Conservation (phyloP, 192 early-diverging fungal genomes). For the Backusella mclennaniae region DNA sequence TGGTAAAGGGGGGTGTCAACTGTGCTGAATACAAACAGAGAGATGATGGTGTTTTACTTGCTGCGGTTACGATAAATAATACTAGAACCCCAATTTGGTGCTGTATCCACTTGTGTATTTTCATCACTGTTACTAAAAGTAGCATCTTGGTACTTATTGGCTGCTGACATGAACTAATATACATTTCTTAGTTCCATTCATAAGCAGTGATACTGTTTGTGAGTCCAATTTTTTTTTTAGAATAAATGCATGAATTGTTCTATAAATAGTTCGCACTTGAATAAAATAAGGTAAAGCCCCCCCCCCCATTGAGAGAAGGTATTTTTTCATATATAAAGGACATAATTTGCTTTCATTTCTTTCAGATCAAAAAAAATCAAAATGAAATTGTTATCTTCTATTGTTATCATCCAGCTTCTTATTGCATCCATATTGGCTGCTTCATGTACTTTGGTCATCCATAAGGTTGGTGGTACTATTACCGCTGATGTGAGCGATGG, state of each 20-base stretch:
- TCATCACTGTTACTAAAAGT: too few relatives aligned
- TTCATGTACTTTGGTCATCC: not conserved
- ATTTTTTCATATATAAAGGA: not conserved
- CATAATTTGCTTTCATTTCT: not conserved
- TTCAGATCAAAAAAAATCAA: constrained; percentile 1
- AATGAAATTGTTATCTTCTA: not conserved
- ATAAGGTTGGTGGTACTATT: not conserved
- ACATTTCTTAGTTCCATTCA: not conserved
- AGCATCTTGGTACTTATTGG: too few relatives aligned
- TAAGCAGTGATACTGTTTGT: not conserved
- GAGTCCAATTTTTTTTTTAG: not conserved
- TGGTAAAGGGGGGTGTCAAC: too few relatives aligned
- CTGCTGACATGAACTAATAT: not conserved
- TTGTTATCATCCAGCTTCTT: not conserved
- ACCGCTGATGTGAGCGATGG: not conserved
- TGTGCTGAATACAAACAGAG: too few relatives aligned
- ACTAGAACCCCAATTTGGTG: too few relatives aligned
- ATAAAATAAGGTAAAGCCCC: not conserved
- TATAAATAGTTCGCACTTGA: not conserved
- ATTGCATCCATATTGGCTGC: not conserved
- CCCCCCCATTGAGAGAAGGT: not conserved
- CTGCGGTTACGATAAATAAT: too few relatives aligned
- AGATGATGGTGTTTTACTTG: too few relatives aligned
- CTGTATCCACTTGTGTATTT: too few relatives aligned
- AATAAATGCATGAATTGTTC: not conserved